Conservation (phyloP, 495 filamentous ascomycete genomes). For the Neurospora tetrasperma region DNA sequence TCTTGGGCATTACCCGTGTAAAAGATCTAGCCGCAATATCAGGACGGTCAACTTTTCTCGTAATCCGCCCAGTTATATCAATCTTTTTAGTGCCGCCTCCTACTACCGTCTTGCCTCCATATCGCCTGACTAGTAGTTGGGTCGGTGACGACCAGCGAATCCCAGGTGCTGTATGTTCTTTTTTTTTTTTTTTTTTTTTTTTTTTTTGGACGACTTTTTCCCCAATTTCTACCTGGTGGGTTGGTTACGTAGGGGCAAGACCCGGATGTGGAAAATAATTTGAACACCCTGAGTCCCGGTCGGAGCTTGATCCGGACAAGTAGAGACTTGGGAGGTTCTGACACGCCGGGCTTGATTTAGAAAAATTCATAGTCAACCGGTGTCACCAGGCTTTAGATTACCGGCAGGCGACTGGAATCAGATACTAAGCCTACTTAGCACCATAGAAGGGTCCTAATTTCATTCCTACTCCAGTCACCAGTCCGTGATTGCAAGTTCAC, state of each 20-base stretch:
- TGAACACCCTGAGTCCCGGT: neutral
- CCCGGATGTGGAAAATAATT: neutral
- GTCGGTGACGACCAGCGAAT: constrained; percentile 33
- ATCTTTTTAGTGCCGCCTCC: too few relatives aligned
- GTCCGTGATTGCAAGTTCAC: too few relatives aligned
- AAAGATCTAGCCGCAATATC: too few relatives aligned
- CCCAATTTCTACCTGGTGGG: neutral
- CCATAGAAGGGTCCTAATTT: too few relatives aligned
- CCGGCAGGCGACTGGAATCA: too few relatives aligned
- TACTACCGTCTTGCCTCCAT: too few relatives aligned
- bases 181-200: constrained; percentile 10
- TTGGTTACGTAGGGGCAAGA: neutral
- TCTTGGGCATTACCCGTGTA: too few relatives aligned
- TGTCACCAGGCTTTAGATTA: neutral
- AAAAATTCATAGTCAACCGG: neutral
- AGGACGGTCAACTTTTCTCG: too few relatives aligned
- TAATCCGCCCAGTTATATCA: too few relatives aligned
- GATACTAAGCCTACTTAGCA: too few relatives aligned
- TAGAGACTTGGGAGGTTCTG: neutral
- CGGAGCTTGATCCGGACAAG: neutral
- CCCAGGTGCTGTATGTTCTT: constrained; percentile 35
- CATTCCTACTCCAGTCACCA: too few relatives aligned
- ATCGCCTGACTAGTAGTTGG: constrained; percentile 33
- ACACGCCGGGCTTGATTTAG: neutral
- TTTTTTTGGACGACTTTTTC: neutral